phyloP scores from a whole-genome alignment of 306 rosid genomes.

The Pachyrhizus erosus region DNA sequence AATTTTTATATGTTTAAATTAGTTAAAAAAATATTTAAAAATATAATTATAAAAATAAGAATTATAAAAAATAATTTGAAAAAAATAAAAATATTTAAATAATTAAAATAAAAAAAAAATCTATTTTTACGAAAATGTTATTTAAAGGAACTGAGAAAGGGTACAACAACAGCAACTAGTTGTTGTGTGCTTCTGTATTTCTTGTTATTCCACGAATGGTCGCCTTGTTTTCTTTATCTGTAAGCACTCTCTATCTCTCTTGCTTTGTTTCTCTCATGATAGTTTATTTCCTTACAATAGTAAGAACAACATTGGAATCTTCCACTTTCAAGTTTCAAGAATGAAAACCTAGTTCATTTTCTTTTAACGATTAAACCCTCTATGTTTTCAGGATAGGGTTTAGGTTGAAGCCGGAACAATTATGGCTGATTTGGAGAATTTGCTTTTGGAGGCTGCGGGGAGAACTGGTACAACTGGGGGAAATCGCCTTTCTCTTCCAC shows the following conservation, averaged over 20 bases:
- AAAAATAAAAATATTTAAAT: no score
- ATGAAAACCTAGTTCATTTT: constrained; percentile 22
- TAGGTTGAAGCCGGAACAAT: constrained; percentile 6
- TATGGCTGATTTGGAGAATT: constrained; percentile 83
- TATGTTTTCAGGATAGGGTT: constrained; percentile 11
- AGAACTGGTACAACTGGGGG: constrained; percentile 74
- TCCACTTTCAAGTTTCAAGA: neutral
- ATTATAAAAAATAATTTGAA: no score
- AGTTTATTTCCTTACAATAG: neutral
- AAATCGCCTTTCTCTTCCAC: constrained; percentile 62
- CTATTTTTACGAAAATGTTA: no score
- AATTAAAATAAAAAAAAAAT: no score
- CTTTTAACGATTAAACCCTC: neutral
- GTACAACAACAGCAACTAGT: neutral
- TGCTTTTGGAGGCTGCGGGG: constrained; percentile 94
- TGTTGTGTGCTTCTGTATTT: neutral
- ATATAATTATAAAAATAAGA: no score
- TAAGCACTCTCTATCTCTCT: constrained; percentile 10
- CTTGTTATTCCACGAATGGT: neutral
- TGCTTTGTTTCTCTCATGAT: no score
- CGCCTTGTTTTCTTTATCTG: neutral
- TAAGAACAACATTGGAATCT: neutral
- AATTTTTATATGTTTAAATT: no score
- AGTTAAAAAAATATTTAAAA: no score
- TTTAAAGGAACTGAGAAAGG: no score